phyloP scores from a whole-genome alignment of 129 eudicot species.

The Tagetes patula region DNA sequence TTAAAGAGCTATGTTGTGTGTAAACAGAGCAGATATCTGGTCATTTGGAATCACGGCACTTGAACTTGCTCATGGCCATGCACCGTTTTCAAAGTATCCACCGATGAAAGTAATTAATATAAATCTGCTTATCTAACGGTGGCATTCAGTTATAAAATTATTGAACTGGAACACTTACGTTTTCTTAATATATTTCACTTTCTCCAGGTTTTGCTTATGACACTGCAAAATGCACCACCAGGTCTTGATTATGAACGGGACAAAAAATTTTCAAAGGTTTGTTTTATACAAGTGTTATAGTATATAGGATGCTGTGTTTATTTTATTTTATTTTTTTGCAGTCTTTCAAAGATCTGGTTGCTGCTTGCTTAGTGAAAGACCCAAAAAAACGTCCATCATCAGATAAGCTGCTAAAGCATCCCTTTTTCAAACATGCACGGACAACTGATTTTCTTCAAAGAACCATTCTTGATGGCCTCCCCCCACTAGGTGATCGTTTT shows the following conservation, averaged over 20 bases:
- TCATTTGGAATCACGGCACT: conserved; percentile 97
- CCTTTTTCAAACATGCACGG: conserved; percentile 77
- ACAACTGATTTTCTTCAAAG: conserved; percentile 66
- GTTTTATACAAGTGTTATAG: conserved; percentile 3
- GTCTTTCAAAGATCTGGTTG: conserved; percentile 93
- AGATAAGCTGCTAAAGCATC: conserved; percentile 86
- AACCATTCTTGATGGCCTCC: conserved; percentile 64
- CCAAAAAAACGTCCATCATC: conserved; percentile 94
- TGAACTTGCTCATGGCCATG: conserved; percentile 99
- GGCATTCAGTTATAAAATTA: neutral
- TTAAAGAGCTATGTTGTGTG: conserved; percentile 23
- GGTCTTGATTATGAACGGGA: conserved; percentile 97
- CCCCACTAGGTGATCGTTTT: conserved; percentile 84
- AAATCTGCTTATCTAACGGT: neutral
- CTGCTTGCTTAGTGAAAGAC: conserved; percentile 97
- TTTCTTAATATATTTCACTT: conserved; percentile 10
- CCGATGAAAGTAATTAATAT: conserved; percentile 79
- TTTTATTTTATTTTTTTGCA: conserved; percentile 28
- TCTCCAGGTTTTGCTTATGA: conserved; percentile 83
- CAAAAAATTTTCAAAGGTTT: conserved; percentile 89
- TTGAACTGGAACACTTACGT: conserved; percentile 1
- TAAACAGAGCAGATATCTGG: conserved; percentile 96
- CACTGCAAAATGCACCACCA: conserved; percentile 96
- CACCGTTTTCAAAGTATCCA: conserved; percentile 95
- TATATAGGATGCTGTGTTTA: conserved; percentile 13